Evolutionary conservation across 257 asterid species (phyloP), one percentile per base, ranked within the genome.

Genomic region (Penstemon newberryi): DNA sequence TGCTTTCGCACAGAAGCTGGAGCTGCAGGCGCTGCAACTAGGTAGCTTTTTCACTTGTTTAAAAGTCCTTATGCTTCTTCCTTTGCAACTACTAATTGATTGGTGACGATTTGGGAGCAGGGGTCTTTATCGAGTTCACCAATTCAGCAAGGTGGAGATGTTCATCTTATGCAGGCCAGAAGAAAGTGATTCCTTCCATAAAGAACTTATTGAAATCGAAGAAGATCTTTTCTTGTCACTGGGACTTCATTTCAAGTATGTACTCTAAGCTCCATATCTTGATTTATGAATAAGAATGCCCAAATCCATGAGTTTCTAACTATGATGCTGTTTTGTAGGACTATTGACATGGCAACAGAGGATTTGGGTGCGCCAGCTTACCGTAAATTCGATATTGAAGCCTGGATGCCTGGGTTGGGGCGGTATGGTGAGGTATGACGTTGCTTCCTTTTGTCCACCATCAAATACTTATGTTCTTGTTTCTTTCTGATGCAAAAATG

Each of bases 291-390:
- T 25, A 25, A 2, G 33, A 25, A 25, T 25, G 33, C 33, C 33
- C 33, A 25, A 25, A 25, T 25, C 33, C 33, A 25, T 25, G 33
- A 25, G 2, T 65, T 11, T 67, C 5, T 8, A 13, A 11, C 33
- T 9, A 3, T 25, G 6, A 45, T 53, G 59, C 44, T 47, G n/a
- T 39, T 10, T 65, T 54, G 46, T 77, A 94, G 96, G 74, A 89
- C 91, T 40, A 38, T 94, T 83, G 97, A 94, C 85, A 91, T 94
- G 99, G 96, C 96, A 77, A 83, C 96, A 0, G 90, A 78, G 79
- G 99, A 94, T 85, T 76, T 94, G 72, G 99, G 99, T 65, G 97
- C 99, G n/a, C 99, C 99, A 13, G 99, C 97, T 1, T 91, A 87
- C 70, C 95, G 99, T 66, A 94, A 94, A 80, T 94, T 87, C 40